Evolutionary conservation across 495 filamentous ascomycete genomes (phyloP).

Genomic region (Xylaria grammica): DNA sequence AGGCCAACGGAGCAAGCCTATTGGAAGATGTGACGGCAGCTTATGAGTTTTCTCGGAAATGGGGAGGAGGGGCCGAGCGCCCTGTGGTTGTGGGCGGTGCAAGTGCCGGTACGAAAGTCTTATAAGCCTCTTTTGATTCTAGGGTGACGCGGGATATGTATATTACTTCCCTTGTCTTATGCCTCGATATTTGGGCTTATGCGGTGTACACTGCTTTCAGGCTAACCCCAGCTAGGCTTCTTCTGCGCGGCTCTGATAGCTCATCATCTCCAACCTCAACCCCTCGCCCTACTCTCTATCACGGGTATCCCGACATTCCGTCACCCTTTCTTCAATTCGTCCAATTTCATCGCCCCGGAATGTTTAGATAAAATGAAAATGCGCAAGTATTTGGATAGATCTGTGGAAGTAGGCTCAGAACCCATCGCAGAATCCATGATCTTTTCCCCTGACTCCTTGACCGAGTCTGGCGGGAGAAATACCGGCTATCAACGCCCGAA

Average conservation of each 20-base stretch:
- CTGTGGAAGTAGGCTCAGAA: background rate
- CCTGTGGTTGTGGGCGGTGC: background rate
- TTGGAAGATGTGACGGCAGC: slow-evolving; percentile 29
- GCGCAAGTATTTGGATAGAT: background rate
- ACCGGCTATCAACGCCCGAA: background rate
- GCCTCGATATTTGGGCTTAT: background rate
- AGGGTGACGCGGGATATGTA: background rate
- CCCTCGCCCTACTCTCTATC: slow-evolving; percentile 33
- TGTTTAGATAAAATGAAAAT: background rate
- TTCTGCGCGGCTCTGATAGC: slow-evolving; percentile 31
- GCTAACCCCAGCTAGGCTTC: slow-evolving; percentile 20
- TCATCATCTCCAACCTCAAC: slow-evolving; percentile 25
- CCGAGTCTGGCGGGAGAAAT: background rate
- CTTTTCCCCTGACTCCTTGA: background rate
- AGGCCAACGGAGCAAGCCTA: slow-evolving; percentile 21
- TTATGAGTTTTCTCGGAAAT: slow-evolving; percentile 26
- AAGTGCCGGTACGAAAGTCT: background rate
- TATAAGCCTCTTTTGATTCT: background rate
- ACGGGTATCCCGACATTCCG: slow-evolving; percentile 33
- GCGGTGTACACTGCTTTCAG: background rate
- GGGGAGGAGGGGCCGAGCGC: background rate
- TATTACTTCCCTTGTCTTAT: background rate
- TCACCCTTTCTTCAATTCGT: slow-evolving; percentile 34
- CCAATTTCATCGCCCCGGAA: slow-evolving; percentile 14
- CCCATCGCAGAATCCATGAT: background rate